These are phyloP conservation scores for Gastrolobium villosum DNA, from an alignment of 306 rosid genomes.

Conservation along the genomic window DNA sequence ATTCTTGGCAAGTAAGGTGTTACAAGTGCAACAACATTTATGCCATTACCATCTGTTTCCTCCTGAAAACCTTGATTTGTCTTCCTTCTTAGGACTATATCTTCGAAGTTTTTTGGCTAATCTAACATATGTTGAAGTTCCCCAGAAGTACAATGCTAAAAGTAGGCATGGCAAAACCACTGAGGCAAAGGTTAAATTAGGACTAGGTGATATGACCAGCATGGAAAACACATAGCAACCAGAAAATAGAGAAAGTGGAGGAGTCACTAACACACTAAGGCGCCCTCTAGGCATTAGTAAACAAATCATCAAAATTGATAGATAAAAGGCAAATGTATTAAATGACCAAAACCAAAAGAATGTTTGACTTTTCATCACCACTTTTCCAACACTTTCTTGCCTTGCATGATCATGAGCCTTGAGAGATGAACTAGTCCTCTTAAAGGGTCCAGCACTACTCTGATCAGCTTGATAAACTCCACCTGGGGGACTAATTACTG, in stretches of 20 bases:
- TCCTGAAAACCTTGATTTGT: constrained; percentile 6
- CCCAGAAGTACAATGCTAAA: neutral
- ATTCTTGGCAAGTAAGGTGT: too few relatives aligned
- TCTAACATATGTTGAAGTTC: neutral
- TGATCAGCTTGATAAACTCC: constrained; percentile 22
- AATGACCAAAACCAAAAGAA: constrained; percentile 44
- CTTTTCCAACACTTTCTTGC: neutral
- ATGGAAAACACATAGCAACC: constrained; percentile 41
- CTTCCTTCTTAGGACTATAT: constrained; percentile 1
- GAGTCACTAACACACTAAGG: constrained; percentile 21
- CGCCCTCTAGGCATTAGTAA: constrained; percentile 46
- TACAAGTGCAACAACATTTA: neutral
- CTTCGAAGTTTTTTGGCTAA: constrained; percentile 30
- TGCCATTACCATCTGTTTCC: constrained; percentile 35
- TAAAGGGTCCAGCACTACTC: neutral
- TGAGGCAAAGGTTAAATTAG: neutral
- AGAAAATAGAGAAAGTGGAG: constrained; percentile 31
- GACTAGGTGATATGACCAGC: constrained; percentile 25
- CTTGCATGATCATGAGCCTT: neutral
- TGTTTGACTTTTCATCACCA: constrained; percentile 8
- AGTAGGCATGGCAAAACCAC: neutral
- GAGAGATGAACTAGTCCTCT: neutral
- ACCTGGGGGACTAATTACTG: constrained; percentile 42
- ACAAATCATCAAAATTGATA: constrained; percentile 44
- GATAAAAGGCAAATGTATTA: constrained; percentile 26